A percentile compares a stretch with the other conserved stretches of the same genome.
Evolutionary conservation across 2,329 filamentous ascomycete species (phyloP).

Genomic region (Apiospora kogelbergensis): DNA sequence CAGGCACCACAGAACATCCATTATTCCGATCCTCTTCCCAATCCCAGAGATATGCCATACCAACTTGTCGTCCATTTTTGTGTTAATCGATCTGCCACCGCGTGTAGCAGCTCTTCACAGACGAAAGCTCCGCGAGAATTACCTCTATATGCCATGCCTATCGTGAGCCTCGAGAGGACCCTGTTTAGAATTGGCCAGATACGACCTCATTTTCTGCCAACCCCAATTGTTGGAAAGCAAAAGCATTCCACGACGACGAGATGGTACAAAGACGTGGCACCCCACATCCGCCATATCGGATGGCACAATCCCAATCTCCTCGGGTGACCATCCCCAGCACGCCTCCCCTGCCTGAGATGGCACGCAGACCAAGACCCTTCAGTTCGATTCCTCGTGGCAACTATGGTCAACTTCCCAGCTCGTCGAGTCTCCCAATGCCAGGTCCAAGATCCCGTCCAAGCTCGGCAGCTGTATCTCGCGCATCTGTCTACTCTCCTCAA

Average conservation of each 20-base stretch:
- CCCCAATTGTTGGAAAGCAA: not conserved
- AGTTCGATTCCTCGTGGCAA: not conserved
- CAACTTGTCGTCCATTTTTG: not conserved
- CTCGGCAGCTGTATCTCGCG: slow-evolving; percentile 9
- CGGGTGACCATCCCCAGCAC: not conserved
- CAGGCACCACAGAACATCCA: not conserved
- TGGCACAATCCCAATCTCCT: not conserved
- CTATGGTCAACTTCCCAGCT: not conserved
- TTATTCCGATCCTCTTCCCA: not conserved
- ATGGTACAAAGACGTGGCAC: not conserved
- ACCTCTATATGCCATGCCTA: not conserved
- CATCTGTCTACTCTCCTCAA: slow-evolving; percentile 24
- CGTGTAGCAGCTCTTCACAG: not conserved
- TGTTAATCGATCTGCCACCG: not conserved
- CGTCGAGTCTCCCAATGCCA: not conserved
- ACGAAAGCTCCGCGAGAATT: too few relatives aligned
- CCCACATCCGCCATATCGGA: not conserved
- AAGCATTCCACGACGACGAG: not conserved
- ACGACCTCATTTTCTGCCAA: not conserved
- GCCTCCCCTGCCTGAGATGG: not conserved
- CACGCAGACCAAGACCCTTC: not conserved
- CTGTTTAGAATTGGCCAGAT: not conserved
- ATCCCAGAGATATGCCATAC: not conserved
- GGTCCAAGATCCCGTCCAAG: not conserved
- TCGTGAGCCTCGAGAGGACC: not conserved